Evolutionary conservation across 2,329 filamentous ascomycete species (phyloP).

Genomic region (Sporothrix humicola): DNA sequence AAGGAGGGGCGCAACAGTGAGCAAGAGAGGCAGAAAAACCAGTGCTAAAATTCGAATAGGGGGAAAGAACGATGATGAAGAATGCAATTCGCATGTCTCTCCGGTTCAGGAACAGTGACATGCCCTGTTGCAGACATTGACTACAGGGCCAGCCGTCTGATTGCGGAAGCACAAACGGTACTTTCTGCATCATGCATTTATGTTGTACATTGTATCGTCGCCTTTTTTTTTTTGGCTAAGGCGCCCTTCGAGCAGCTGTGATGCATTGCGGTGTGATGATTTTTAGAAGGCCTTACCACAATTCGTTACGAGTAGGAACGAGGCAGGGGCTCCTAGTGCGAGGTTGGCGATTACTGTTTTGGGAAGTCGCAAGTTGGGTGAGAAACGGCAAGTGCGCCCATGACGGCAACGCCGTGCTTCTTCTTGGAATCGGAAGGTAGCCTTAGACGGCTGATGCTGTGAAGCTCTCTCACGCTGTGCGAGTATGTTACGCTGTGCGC

Average conservation of each 20-base stretch:
- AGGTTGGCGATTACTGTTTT: constrained; percentile 22
- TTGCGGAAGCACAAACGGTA: background rate
- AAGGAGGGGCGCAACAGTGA: background rate
- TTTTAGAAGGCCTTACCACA: background rate
- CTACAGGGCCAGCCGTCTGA: background rate
- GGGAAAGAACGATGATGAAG: constrained; percentile 20
- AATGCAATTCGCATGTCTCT: constrained; percentile 28
- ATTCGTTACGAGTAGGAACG: constrained; percentile 11
- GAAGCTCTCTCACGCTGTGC: background rate
- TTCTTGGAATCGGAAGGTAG: background rate
- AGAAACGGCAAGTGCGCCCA: background rate
- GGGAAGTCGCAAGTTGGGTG: constrained; percentile 11
- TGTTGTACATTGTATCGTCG: background rate
- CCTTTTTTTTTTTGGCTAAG: background rate
- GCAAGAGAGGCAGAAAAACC: background rate
- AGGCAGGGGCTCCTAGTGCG: background rate
- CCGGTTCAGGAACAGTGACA: constrained; percentile 8
- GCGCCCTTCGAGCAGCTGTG: background rate
- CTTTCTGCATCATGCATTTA: background rate
- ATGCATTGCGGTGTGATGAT: background rate
- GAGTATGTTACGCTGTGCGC: background rate
- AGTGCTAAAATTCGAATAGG: constrained; percentile 9
- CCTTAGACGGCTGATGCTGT: background rate
- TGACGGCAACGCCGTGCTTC: background rate
- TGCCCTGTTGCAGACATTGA: background rate